These are phyloP conservation scores for Wallacemonas sp. DNA, from an alignment of 208 protist genomes.

Conservation along the genomic window DNA sequence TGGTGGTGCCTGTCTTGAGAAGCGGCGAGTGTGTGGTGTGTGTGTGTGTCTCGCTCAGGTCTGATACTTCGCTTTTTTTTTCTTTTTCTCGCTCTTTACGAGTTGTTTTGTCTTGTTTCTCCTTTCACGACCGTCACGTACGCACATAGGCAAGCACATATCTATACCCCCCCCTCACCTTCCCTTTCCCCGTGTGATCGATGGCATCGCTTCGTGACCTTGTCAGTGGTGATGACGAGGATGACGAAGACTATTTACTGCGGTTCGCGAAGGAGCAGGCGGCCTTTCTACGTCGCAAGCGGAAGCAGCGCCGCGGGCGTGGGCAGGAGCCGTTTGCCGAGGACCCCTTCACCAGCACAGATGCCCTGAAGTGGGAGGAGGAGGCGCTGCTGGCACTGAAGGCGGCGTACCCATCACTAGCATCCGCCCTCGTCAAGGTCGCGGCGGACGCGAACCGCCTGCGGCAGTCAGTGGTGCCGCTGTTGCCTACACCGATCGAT, in stretches of 20 bases:
- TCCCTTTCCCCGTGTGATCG: too few species aligned
- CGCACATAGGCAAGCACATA: constrained; percentile 9
- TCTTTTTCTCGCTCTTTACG: not conserved
- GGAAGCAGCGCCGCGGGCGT: not conserved
- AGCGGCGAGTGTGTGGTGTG: not conserved
- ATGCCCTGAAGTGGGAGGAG: constrained; percentile 6
- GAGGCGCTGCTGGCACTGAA: not conserved
- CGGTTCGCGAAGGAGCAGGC: not conserved
- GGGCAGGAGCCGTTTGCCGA: constrained; percentile 1
- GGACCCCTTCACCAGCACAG: not conserved
- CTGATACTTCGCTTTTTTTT: constrained; percentile 4
- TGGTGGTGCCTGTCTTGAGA: constrained; percentile 1
- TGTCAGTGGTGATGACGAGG: not conserved
- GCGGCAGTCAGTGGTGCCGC: too few species aligned
- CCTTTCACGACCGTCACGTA: not conserved
- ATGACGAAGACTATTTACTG: not conserved
- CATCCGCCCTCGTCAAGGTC: not conserved
- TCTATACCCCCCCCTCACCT: too few species aligned
- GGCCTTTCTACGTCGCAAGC: constrained; percentile 1
- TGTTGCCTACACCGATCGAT: too few species aligned
- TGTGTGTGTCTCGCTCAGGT: not conserved
- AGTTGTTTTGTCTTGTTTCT: not conserved
- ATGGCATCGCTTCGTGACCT: constrained; percentile 7
- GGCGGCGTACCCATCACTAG: not conserved
- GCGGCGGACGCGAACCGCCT: not conserved